Base-by-base conservation (phyloP, 2,329 filamentous ascomycete genomes). In the Beauveria sp. region DNA sequence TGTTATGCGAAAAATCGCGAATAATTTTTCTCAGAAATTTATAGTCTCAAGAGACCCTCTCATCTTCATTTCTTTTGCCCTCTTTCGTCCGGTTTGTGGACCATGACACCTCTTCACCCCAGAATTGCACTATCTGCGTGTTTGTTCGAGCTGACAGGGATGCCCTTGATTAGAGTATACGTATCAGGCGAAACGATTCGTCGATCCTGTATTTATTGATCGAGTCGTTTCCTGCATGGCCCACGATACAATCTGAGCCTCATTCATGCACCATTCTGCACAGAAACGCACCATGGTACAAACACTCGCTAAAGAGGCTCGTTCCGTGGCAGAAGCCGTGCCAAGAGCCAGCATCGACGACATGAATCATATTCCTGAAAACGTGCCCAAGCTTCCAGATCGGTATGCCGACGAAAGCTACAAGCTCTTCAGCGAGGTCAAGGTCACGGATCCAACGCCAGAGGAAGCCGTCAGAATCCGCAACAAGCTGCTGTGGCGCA, bases 361-460 rank as follows among this genome's bases (percentile, higher is more conserved):
- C 1, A 42, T 22, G 14, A 40, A 45, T 8, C 3, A n/a, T 40
- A 42, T 24, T 7, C 4, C 26, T 2, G 22, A 45, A 6, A n/a
- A 45, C 34, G 45, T 52, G 1, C 72, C 66, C 10, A 75, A 72
- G 58, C 66, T 77, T 1, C 69, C 73, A 0, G 72, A 73, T 46
- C 72, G 69, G 22, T 75, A 71, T 57, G 75, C 74, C 2, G 75
- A 77, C 54, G 75, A 77, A 64, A 77, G 75, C 59, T 77, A 75
- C 64, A 77, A 74, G 61, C 69, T 77, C 8, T 75, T 76, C 50
- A 72, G 70, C 2, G 71, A 73, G 45, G 67, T 76, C 40, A 68
- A 75, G 22, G 74, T 75, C 18, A 65, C 72, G 6, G 73, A 74
- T 5, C 73, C 75, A 7, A 75, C 69, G 0, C 66, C 68, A 2